Evolutionary conservation across 768 basidiomycete genomes (phyloP).

Genomic region (Tremella fuciformis): DNA sequence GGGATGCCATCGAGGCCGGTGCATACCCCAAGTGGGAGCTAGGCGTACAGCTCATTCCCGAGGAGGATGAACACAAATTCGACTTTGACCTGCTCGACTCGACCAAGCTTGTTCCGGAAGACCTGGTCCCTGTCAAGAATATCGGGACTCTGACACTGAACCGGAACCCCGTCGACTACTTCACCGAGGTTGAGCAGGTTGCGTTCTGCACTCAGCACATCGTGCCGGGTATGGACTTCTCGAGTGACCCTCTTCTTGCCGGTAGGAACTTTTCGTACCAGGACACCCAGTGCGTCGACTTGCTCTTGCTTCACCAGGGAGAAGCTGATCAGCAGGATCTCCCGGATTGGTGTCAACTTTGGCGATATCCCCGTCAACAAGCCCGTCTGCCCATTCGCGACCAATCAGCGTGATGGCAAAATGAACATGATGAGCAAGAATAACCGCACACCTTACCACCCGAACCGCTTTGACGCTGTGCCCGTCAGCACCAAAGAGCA

Average conservation of each 20-base stretch:
- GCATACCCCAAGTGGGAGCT: constrained; percentile 74
- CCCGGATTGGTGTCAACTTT: constrained; percentile 74
- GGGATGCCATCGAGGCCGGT: constrained; percentile 74
- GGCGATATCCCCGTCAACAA: constrained; percentile 69
- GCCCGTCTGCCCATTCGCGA: constrained; percentile 51
- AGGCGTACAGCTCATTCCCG: constrained; percentile 68
- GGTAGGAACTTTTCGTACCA: constrained; percentile 83
- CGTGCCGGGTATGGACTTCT: constrained; percentile 58
- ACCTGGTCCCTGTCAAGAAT: constrained; percentile 69
- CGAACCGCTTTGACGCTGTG: constrained; percentile 62
- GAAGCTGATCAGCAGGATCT: constrained; percentile 54
- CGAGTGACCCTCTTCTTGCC: constrained; percentile 49
- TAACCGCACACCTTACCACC: constrained; percentile 64
- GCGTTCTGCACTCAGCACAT: constrained; percentile 72
- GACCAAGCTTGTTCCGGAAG: constrained; percentile 84
- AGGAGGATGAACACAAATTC: constrained; percentile 72
- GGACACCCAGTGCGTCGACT: constrained; percentile 49
- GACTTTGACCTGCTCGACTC: constrained; percentile 85
- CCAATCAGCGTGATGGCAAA: constrained; percentile 54
- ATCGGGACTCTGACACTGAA: constrained; percentile 68
- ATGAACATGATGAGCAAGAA: constrained; percentile 53
- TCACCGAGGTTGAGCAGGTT: constrained; percentile 81
- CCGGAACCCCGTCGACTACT: constrained; percentile 59
- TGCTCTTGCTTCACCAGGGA: not conserved
- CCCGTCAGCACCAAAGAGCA: constrained; percentile 52